These are phyloP conservation scores for Rhodotorula diobovata DNA, from an alignment of 768 basidiomycete species.

Conservation along the genomic window DNA sequence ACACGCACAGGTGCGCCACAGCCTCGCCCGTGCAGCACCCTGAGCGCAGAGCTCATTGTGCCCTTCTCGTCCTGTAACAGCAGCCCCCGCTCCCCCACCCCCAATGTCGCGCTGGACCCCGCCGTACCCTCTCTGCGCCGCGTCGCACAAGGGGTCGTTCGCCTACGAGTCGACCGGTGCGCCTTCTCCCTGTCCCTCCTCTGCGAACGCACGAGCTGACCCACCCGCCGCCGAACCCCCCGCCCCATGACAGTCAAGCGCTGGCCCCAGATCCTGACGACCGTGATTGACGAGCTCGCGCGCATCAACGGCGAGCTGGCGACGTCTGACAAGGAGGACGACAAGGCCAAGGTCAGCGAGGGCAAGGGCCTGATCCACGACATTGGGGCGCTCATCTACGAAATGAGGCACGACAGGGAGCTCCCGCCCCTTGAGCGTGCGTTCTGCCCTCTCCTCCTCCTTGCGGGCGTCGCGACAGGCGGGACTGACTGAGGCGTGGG, in stretches of 20 bases:
- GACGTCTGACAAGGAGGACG: slow-evolving; percentile 47
- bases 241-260: slow-evolving; percentile 49
- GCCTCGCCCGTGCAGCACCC: too few relatives aligned
- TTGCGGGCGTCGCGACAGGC: background rate
- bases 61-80: too few relatives aligned
- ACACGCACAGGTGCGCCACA: too few relatives aligned
- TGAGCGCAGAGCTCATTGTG: too few relatives aligned
- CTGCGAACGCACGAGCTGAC: background rate
- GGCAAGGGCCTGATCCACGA: slow-evolving; percentile 71
- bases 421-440: slow-evolving; percentile 57
- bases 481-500: background rate
- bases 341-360: slow-evolving; percentile 55
- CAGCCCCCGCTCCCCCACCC: background rate
- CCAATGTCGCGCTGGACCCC: slow-evolving; percentile 29
- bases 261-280: slow-evolving; percentile 71
- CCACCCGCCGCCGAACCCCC: background rate
- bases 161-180: slow-evolving; percentile 64
- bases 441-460: slow-evolving; percentile 9
- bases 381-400: slow-evolving; percentile 74
- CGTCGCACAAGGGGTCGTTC: slow-evolving; percentile 28
- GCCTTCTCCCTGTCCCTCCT: background rate
- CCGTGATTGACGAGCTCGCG: slow-evolving; percentile 70
- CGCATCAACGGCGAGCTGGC: slow-evolving; percentile 58
- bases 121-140: slow-evolving; percentile 18
- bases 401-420: slow-evolving; percentile 68